Evolutionary conservation across 176 grass and related monocot species (phyloP).

Genomic region (Guadua angustifolia): DNA sequence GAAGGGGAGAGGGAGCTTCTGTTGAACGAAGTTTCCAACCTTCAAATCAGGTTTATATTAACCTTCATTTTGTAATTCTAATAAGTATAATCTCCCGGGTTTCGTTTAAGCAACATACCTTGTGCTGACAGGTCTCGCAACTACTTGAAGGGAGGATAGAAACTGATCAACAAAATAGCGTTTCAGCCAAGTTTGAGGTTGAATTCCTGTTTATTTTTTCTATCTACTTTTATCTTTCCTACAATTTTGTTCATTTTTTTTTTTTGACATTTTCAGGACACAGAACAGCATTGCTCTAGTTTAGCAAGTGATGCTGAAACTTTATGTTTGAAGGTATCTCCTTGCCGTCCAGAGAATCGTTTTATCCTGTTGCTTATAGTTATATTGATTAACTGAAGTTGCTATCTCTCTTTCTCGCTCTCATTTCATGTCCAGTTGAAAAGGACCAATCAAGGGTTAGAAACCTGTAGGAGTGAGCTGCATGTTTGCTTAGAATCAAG

Average conservation of each 20-base stretch:
- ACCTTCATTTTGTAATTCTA: constrained; percentile 35
- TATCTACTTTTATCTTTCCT: not conserved
- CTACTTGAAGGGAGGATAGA: constrained; percentile 65
- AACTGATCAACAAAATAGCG: constrained; percentile 49
- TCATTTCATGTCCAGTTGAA: constrained; percentile 61
- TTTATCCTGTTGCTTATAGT: constrained; percentile 11
- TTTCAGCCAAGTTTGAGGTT: constrained; percentile 56
- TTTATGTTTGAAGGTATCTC: constrained; percentile 61
- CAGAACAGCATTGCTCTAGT: constrained; percentile 34
- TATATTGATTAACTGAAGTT: constrained; percentile 24
- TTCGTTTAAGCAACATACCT: constrained; percentile 46
- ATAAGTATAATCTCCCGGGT: constrained; percentile 1
- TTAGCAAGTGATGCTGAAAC: constrained; percentile 51
- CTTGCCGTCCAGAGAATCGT: constrained; percentile 16
- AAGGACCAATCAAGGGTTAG: constrained; percentile 60
- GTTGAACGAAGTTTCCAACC: constrained; percentile 72
- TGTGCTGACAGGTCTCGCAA: constrained; percentile 54
- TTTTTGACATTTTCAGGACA: constrained; percentile 47
- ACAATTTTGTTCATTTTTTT: not conserved
- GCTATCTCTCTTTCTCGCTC: not conserved
- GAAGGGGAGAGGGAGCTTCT: constrained; percentile 88
- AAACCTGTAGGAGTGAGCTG: constrained; percentile 64
- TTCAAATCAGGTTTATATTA: constrained; percentile 67
- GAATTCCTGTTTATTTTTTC: constrained; percentile 32
- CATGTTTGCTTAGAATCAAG: constrained; percentile 85